Conservation (phyloP, 1,284 basidiomycete species). For the Melampsora americana region DNA sequence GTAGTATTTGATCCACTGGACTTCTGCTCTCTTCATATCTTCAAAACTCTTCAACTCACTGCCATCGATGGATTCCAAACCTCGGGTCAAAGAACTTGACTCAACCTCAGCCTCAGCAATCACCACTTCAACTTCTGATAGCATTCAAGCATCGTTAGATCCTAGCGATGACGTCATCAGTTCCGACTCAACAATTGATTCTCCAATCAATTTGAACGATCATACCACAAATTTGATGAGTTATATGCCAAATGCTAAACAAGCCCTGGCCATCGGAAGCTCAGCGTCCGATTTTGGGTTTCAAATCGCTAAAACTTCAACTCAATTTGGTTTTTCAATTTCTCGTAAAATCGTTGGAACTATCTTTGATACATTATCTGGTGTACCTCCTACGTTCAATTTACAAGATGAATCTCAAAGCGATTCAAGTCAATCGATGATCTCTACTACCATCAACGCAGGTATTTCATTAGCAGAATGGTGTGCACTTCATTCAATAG, state of each 20-base stretch:
- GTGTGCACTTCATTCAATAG: constrained; percentile 4
- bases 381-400: neutral
- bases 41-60: too few relatives aligned
- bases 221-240: neutral
- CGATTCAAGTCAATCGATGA: neutral
- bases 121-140: too few relatives aligned
- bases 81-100: too few relatives aligned
- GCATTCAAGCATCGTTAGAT: too few relatives aligned
- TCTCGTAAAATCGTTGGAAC: constrained; percentile 5
- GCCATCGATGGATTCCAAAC: too few relatives aligned
- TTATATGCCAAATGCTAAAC: constrained; percentile 3
- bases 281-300: constrained; percentile 18
- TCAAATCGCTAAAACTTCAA: constrained; percentile 20
- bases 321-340: constrained; percentile 18
- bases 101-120: too few relatives aligned
- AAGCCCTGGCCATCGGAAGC: constrained; percentile 3
- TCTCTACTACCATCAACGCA: constrained; percentile 20
- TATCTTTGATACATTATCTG: neutral
- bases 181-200: too few relatives aligned
- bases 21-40: too few relatives aligned
- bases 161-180: too few relatives aligned
- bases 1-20: too few relatives aligned
- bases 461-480: constrained; percentile 19
- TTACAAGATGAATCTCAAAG: neutral
- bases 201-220: too few relatives aligned